A percentile compares a stretch with the other conserved stretches of the same genome.
Evolutionary conservation across 306 rosid species (phyloP).

Genomic region (Pterocarpus santalinus): DNA sequence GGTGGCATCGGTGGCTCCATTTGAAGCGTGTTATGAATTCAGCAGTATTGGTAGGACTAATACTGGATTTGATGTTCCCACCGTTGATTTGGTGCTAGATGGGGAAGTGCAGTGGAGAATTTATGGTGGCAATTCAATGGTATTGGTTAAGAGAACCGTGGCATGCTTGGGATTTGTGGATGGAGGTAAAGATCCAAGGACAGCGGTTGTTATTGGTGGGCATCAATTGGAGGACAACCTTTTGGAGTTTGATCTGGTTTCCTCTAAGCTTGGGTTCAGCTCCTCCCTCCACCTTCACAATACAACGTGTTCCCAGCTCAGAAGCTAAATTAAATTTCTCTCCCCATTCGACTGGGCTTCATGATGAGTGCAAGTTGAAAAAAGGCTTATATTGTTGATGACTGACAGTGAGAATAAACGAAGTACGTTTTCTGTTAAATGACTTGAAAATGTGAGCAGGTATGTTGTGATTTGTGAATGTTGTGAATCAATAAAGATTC

Average conservation of each 20-base stretch:
- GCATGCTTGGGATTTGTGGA: slow-evolving; percentile 53
- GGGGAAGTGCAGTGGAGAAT: slow-evolving; percentile 39
- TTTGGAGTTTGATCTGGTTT: slow-evolving; percentile 49
- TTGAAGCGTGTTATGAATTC: slow-evolving; percentile 49
- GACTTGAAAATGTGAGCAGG: neutral
- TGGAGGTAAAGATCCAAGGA: slow-evolving; percentile 38
- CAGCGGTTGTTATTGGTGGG: slow-evolving; percentile 46
- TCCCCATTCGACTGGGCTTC: neutral
- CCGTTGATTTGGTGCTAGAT: slow-evolving; percentile 38
- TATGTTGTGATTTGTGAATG: neutral
- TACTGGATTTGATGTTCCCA: slow-evolving; percentile 45
- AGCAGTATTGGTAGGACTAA: slow-evolving; percentile 1
- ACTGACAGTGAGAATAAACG: neutral
- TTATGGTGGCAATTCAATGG: slow-evolving; percentile 51
- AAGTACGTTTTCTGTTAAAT: neutral
- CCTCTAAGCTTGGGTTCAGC: slow-evolving; percentile 42
- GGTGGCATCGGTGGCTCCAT: slow-evolving; percentile 40
- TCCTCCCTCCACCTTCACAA: slow-evolving; percentile 36
- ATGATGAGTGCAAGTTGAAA: neutral
- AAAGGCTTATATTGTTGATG: neutral
- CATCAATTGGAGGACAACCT: slow-evolving; percentile 43
- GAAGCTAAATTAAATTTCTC: neutral
- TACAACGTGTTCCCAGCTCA: slow-evolving; percentile 39
- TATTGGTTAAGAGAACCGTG: slow-evolving; percentile 28
- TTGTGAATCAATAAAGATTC: neutral